Conservation (phyloP, 306 rosid genomes). For the Vigna nakashimae region DNA sequence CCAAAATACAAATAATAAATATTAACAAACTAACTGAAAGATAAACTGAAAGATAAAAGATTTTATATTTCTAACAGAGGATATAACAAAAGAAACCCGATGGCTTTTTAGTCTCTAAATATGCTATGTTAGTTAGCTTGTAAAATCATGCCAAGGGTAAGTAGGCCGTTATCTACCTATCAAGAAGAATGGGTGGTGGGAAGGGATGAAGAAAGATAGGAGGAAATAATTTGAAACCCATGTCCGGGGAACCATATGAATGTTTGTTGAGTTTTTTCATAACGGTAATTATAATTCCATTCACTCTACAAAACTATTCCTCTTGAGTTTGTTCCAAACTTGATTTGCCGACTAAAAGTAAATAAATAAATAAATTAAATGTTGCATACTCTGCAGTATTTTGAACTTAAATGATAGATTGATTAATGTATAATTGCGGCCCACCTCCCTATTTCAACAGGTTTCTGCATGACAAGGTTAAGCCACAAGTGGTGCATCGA, state of each 20-base stretch:
- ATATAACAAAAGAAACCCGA: no score
- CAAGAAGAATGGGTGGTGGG: no score
- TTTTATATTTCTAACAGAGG: neutral
- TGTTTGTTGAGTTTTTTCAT: constrained; percentile 26
- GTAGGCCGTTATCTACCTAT: no score
- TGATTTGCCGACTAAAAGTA: neutral
- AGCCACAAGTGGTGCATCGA: constrained; percentile 97
- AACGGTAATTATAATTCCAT: constrained; percentile 12
- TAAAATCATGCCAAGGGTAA: no score
- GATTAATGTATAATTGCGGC: neutral
- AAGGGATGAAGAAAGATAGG: neutral
- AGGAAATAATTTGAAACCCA: neutral
- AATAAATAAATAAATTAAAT: neutral
- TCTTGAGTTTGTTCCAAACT: neutral
- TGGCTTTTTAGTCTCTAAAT: neutral
- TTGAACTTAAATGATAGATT: constrained; percentile 32
- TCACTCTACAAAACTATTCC: constrained; percentile 3
- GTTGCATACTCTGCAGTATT: neutral
- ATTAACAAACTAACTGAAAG: no score
- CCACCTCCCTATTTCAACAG: constrained; percentile 48
- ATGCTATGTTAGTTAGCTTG: neutral
- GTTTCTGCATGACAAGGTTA: constrained; percentile 97
- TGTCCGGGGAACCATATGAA: neutral
- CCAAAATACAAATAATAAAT: no score
- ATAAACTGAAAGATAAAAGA: no score